Conservation (phyloP, 352 stramenopile species). For the Globisporangium ultimum region DNA sequence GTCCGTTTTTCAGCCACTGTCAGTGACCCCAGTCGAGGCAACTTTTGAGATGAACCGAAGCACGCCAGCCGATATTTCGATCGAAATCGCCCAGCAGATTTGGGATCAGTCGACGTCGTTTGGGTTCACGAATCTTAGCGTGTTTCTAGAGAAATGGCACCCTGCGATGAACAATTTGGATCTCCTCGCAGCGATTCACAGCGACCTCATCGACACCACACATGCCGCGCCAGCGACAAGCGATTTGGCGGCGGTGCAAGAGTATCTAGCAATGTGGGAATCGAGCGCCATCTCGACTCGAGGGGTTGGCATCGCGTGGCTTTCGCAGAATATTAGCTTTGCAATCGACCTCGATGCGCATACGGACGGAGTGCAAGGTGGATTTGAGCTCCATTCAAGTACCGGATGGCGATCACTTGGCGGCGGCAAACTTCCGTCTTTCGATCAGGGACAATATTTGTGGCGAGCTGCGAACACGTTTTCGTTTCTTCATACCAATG, state of each 20-base stretch:
- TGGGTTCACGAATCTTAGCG: conserved; percentile 31
- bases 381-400: conserved; percentile 52
- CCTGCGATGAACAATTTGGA: conserved; percentile 21
- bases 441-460: conserved; percentile 37
- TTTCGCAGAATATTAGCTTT: conserved; percentile 17
- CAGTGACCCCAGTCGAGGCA: conserved; percentile 27
- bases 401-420: conserved; percentile 22
- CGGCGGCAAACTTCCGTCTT: conserved; percentile 19
- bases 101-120: conserved; percentile 29
- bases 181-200: not conserved
- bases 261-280: conserved; percentile 50
- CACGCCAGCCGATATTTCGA: conserved; percentile 19
- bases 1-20: conserved; percentile 9
- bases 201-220: not conserved
- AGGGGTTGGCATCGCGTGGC: conserved; percentile 35
- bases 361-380: conserved; percentile 30
- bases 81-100: conserved; percentile 30
- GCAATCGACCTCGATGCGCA: conserved; percentile 43
- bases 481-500: conserved; percentile 31
- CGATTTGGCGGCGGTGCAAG: conserved; percentile 24
- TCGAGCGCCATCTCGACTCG: conserved; percentile 29
- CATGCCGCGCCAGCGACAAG: not conserved
- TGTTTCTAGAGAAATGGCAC: conserved; percentile 51
- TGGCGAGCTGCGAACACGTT: conserved; percentile 37
- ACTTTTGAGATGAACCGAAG: conserved; percentile 60